Evolutionary conservation across 1,284 basidiomycete genomes (phyloP).

Genomic region (Tylopilus sp.): DNA sequence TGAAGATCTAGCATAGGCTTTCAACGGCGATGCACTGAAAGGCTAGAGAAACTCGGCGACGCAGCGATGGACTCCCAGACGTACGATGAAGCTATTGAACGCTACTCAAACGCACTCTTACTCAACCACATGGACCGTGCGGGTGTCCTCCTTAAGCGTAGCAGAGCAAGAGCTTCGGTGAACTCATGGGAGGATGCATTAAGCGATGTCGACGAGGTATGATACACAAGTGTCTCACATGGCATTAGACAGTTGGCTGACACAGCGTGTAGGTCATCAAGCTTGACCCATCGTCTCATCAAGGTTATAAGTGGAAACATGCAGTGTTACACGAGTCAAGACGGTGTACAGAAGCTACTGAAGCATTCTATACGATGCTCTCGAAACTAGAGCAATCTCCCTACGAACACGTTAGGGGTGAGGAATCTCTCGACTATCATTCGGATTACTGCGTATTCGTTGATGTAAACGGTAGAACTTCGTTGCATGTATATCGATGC

Average conservation of each 20-base stretch:
- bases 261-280: background rate
- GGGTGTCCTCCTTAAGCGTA: background rate
- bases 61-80: background rate
- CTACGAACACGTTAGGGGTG: too few relatives aligned
- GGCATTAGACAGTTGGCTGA: too few relatives aligned
- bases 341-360: background rate
- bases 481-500: background rate
- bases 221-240: too few relatives aligned
- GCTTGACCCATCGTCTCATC: background rate
- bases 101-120: background rate
- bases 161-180: background rate
- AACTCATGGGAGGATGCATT: background rate
- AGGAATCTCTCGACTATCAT: too few relatives aligned
- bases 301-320: background rate
- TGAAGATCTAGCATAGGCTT: background rate
- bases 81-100: background rate
- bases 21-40: background rate
- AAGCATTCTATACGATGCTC: background rate
- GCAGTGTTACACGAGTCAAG: background rate
- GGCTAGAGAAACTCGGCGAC: background rate
- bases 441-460: too few relatives aligned
- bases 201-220: background rate
- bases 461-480: background rate
- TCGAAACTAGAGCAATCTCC: too few relatives aligned
- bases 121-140: background rate